Evolutionary conservation across 2,329 filamentous ascomycete species (phyloP).

Genomic region (Pseudogymnoascus sp.): DNA sequence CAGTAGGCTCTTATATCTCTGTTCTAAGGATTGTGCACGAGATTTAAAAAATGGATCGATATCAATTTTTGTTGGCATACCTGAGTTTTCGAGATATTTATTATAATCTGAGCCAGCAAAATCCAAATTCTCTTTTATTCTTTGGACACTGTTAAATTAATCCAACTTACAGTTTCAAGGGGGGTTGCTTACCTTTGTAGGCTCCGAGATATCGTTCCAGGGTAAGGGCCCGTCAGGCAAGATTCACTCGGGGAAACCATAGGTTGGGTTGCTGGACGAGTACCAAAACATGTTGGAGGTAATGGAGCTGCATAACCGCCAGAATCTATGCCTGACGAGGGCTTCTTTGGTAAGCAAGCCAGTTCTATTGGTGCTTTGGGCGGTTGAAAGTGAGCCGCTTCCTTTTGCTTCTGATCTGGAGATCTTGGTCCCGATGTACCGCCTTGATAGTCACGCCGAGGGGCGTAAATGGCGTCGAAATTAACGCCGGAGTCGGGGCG

Average conservation of each 20-base stretch:
- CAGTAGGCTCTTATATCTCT: neutral
- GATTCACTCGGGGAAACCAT: neutral
- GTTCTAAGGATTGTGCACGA: neutral
- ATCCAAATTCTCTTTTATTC: neutral
- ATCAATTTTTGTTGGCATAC: neutral
- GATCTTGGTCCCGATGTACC: neutral
- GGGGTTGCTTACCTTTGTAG: neutral
- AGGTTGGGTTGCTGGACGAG: neutral
- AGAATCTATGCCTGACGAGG: neutral
- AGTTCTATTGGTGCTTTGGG: neutral
- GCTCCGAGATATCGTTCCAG: neutral
- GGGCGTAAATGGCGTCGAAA: neutral
- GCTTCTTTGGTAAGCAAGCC: neutral
- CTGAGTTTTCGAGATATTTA: neutral
- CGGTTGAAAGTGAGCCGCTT: neutral
- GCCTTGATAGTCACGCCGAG: neutral
- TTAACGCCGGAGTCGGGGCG: neutral
- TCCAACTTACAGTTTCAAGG: neutral
- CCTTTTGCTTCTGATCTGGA: neutral
- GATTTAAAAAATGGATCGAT: neutral
- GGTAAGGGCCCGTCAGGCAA: neutral
- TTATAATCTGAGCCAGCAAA: neutral
- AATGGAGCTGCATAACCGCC: neutral
- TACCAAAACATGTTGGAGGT: neutral
- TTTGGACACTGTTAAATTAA: neutral